Base-by-base conservation (phyloP, 192 early-diverging fungal species). In the Chytriomyces sp. region DNA sequence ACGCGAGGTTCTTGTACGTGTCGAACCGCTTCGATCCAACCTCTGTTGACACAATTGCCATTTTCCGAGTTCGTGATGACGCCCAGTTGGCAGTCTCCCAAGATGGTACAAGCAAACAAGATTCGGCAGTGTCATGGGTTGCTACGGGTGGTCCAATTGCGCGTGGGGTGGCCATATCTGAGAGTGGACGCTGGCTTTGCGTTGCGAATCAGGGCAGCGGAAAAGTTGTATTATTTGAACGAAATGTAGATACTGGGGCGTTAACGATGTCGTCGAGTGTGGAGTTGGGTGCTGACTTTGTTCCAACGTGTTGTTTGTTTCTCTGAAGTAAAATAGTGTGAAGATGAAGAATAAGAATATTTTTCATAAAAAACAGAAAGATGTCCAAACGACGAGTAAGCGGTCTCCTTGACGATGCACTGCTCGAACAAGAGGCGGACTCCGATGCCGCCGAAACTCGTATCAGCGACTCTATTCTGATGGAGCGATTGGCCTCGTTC, bases 401-500 rank as follows among this genome's bases (percentile, higher is more conserved):
- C 94, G 76, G 95, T 94, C 83, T 98, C 95, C 79, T 89, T 82
- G 73, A 98, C 89, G 95, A 98, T 97, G 82, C 97, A 93, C 77
- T 96, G 91, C 86, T 97, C 97, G 63, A 24, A 18, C 9, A 11
- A 16, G 18, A 9, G 16, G 46, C 23, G 11, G 46, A 11, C 11
- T 47, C 9, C 1, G 67, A 68, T 3, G 9, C 43, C 26, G 45
- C 47, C 1, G 48, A 59, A 5, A 64, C 26, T 16, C 48, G 69
- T 2, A 71, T 59, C 23, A 59, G 20, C 18, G 69, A 71, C 53
- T 16, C 26, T 11, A 20, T 35, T 16, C 53, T 71, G 26, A n/a
- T 24, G 69, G 13, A 35, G 18, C 48, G 69, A 8, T 35, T 71
- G 69, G 50, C 48, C 44, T 24, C 69, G 50, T 71, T 71, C 35